phyloP scores from a whole-genome alignment of 2,329 filamentous ascomycete genomes.

The Talaromyces verruculosus region DNA sequence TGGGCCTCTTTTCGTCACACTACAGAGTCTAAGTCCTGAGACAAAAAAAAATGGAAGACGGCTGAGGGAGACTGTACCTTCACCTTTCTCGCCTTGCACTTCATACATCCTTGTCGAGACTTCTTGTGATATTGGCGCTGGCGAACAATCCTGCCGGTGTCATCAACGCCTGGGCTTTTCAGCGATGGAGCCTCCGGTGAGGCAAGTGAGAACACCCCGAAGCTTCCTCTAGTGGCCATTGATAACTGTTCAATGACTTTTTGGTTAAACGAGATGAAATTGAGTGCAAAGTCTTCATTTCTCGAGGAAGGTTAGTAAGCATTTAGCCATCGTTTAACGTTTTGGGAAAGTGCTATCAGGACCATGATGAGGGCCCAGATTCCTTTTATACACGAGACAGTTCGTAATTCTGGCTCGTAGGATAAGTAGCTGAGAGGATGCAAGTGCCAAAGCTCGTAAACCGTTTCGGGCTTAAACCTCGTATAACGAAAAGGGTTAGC shows the following conservation, averaged over 20 bases:
- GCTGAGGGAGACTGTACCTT: not conserved
- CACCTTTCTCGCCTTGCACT: slow-evolving; percentile 12
- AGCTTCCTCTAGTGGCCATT: not conserved
- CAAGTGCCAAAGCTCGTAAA: not conserved
- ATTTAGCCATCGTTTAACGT: not conserved
- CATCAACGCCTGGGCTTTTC: slow-evolving; percentile 2
- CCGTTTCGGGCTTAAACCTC: not conserved
- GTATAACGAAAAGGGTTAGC: slow-evolving; percentile 10
- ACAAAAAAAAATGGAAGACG: too few relatives aligned
- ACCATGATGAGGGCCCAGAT: not conserved
- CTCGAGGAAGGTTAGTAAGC: not conserved
- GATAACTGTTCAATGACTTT: not conserved
- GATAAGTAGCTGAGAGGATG: not conserved
- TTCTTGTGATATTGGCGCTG: slow-evolving; percentile 8
- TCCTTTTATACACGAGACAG: not conserved
- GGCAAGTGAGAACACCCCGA: slow-evolving; percentile 4
- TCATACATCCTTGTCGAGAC: slow-evolving; percentile 11
- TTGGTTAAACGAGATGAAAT: not conserved
- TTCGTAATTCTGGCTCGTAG: not conserved
- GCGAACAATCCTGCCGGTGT: slow-evolving; percentile 4
- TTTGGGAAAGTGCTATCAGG: not conserved
- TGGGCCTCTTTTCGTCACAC: slow-evolving; percentile 9
- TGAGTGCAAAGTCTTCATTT: not conserved
- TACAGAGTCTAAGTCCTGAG: not conserved
- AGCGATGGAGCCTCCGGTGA: not conserved